phyloP scores from a whole-genome alignment of 208 protist genomes.

The Leishmania lainsoni region DNA sequence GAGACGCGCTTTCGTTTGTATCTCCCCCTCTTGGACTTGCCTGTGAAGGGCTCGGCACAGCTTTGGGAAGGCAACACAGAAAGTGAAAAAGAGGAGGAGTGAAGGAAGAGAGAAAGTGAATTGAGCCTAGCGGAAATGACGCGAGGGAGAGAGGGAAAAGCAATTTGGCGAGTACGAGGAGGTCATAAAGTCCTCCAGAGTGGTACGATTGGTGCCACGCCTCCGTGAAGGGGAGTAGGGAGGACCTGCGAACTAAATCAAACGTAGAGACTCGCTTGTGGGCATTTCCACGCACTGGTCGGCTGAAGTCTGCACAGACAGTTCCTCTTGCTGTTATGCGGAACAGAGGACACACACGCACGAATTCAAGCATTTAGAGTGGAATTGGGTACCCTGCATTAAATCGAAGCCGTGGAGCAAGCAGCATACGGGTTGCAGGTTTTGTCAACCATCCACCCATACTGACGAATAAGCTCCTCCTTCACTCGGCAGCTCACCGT shows the following conservation, averaged over 20 bases:
- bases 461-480: slow-evolving; percentile 89
- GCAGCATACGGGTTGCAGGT: slow-evolving; percentile 34
- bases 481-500: slow-evolving; percentile 79
- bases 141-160: no score
- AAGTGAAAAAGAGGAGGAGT: not conserved
- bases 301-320: not conserved
- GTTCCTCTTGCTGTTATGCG: no score
- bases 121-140: no score
- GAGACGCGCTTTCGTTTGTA: no score
- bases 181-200: no score
- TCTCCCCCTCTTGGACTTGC: no score
- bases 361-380: not conserved
- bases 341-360: not conserved
- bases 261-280: not conserved
- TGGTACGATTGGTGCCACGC: not conserved
- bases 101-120: not conserved
- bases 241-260: no score
- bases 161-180: not conserved
- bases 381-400: not conserved
- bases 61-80: no score
- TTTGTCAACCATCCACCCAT: slow-evolving; percentile 83
- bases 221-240: not conserved
- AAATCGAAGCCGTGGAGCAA: slow-evolving; percentile 2
- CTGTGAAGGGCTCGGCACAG: no score
- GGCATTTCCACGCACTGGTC: not conserved